Evolutionary conservation across 345 rosid species (phyloP).

Genomic region (Brassica juncea): DNA sequence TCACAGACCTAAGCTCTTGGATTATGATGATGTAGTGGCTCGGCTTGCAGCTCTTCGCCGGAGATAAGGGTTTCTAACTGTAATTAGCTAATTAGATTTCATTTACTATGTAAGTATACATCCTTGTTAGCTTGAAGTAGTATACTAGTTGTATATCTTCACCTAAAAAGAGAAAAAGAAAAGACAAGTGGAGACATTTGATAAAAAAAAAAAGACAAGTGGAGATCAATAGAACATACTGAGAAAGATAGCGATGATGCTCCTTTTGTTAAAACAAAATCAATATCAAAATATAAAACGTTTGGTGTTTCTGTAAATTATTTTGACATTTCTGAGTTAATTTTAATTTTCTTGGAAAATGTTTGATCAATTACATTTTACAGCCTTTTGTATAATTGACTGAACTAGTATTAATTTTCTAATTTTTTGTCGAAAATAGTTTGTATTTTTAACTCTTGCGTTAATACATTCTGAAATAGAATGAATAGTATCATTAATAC

Average conservation of each 20-base stretch:
- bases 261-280: background rate
- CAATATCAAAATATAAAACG: background rate
- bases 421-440: background rate
- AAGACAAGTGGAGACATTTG: background rate
- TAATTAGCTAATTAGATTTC: background rate
- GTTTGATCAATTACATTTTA: background rate
- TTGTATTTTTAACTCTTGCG: background rate
- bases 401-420: background rate
- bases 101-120: background rate
- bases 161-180: background rate
- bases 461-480: background rate
- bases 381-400: background rate
- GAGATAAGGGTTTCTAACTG: slow-evolving; percentile 19
- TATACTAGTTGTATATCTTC: background rate
- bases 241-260: background rate
- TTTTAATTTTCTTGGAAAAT: too few relatives aligned
- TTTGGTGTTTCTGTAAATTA: background rate
- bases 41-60: slow-evolving; percentile 25
- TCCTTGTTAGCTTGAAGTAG: background rate
- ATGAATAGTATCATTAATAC: background rate
- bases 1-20: slow-evolving; percentile 16
- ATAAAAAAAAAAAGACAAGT: too few relatives aligned
- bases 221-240: background rate
- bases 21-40: slow-evolving; percentile 40
- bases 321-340: background rate